Evolutionary conservation across 108 stramenopile genomes (phyloP).

Genomic region (Aureococcus anophagefferens): DNA sequence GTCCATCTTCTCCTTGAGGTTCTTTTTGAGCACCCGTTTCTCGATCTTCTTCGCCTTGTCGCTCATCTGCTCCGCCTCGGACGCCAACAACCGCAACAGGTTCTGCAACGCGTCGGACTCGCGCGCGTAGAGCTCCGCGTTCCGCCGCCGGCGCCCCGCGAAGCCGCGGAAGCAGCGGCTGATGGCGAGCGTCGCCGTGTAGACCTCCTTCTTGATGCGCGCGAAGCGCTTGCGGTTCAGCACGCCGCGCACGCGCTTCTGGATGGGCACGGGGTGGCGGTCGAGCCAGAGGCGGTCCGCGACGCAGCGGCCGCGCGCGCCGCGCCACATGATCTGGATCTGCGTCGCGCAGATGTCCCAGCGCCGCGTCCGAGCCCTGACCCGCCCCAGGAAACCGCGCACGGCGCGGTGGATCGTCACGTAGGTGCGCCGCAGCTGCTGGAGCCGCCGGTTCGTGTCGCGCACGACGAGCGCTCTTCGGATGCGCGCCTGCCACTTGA

Average conservation of each 20-base stretch:
- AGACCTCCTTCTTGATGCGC: constrained; percentile 1
- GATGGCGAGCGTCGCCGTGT: constrained; percentile 5
- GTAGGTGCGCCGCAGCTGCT: constrained; percentile 20
- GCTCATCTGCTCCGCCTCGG: not conserved
- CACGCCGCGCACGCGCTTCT: not conserved
- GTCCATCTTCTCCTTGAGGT: not conserved
- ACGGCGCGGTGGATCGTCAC: constrained; percentile 26
- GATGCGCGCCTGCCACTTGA: constrained; percentile 14
- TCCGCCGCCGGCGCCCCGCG: not conserved
- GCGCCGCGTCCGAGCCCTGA: constrained; percentile 1
- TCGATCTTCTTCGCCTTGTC: not conserved
- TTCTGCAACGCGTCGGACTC: constrained; percentile 3
- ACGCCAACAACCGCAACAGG: not conserved
- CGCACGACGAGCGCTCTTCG: not conserved
- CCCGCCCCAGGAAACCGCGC: constrained; percentile 16
- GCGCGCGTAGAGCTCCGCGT: constrained; percentile 12
- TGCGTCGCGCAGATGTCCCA: not conserved
- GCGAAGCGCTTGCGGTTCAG: not conserved
- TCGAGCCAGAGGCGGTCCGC: constrained; percentile 17
- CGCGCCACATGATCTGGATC: constrained; percentile 28
- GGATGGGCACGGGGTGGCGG: not conserved
- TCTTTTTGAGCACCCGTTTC: not conserved
- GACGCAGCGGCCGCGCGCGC: constrained; percentile 2
- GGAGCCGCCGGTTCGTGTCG: not conserved
- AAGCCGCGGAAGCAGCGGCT: constrained; percentile 7